Evolutionary conservation across 169 alveolate genomes (phyloP), one percentile per base, ranked within the genome.

Genomic region (Plasmodium cynomolgi): DNA sequence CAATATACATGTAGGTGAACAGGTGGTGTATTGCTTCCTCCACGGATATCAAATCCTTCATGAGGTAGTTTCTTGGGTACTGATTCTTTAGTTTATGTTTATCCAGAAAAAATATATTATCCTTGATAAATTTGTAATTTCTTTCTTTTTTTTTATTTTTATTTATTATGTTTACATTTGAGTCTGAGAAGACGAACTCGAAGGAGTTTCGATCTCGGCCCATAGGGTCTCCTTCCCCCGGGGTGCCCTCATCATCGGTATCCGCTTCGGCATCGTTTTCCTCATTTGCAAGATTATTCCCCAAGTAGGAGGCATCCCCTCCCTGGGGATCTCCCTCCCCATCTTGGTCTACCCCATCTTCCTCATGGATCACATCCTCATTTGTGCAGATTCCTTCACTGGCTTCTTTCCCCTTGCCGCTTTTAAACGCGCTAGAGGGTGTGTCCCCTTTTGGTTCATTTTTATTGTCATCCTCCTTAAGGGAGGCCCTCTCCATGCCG

Each of bases 1-100:
- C 95, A 47, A 91, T 91, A 82, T 91, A 91, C 92, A 91, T 91
- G 83, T 81, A 91, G 68, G 95, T 81, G 62, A 91, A 91, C 8
- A 91, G 79, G 37, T 91, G 95, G 41, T 91, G 92, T 37, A 91
- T 47, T 2, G 95, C 84, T 82, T 91, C 92, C 75, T 82, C 95
- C 41, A 91, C 84, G 20, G 81, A 81, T 47, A 91, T 58, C 41
- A 91, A 91, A 81, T 91, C 92, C 31, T 91, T 81, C 68, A 91
- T 26, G 34, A 31, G 68, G 41, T 81, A 91, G 37, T 91, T 91
- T 71, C 62, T 33, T 71, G 92, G 92, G 62, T 82, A 91, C 15
- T 56, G 84, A 82, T 75, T 71, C 41, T 81, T 91, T 33, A 91
- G 33, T 72, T 29, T 74, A 82, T 81, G 83, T 41, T 82, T 91